Percentiles rank a stretch among this genome's conserved stretches.
Conservation (phyloP, 1,284 basidiomycete genomes). For the Paramarasmius palmivorus region DNA sequence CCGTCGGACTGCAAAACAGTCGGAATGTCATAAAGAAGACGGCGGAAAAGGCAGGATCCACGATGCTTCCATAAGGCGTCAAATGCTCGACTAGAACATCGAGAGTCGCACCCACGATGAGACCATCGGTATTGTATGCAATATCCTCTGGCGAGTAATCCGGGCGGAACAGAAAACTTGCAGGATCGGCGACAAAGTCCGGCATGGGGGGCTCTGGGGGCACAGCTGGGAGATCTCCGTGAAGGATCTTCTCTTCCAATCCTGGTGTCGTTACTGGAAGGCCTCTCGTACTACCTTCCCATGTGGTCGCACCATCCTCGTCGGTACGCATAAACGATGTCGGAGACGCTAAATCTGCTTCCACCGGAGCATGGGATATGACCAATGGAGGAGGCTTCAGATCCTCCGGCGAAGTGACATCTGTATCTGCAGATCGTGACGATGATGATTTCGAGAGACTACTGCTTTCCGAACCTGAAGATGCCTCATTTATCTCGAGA, state of each 20-base stretch:
- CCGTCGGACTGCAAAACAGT: slow-evolving; percentile 81
- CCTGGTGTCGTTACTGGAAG: slow-evolving; percentile 22
- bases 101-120: slow-evolving; percentile 89
- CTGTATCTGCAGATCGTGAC: slow-evolving; percentile 44
- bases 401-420: slow-evolving; percentile 48
- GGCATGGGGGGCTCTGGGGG: slow-evolving; percentile 42
- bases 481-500: slow-evolving; percentile 18
- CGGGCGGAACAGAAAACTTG: slow-evolving; percentile 61
- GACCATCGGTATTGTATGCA: slow-evolving; percentile 87
- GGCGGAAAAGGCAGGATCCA: slow-evolving; percentile 81
- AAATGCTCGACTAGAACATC: slow-evolving; percentile 90
- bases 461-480: slow-evolving; percentile 42
- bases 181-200: slow-evolving; percentile 42
- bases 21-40: slow-evolving; percentile 97
- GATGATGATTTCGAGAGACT: slow-evolving; percentile 43
- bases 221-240: slow-evolving; percentile 51
- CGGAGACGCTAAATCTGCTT: slow-evolving; percentile 48
- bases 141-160: slow-evolving; percentile 83
- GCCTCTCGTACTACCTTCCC: slow-evolving; percentile 49
- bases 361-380: slow-evolving; percentile 30
- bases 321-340: slow-evolving; percentile 49
- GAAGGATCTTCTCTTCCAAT: slow-evolving; percentile 56
- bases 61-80: slow-evolving; percentile 91
- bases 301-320: slow-evolving; percentile 50
- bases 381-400: slow-evolving; percentile 30